Evolutionary conservation across 345 rosid species (phyloP).

Genomic region (Corchorus olitorius): DNA sequence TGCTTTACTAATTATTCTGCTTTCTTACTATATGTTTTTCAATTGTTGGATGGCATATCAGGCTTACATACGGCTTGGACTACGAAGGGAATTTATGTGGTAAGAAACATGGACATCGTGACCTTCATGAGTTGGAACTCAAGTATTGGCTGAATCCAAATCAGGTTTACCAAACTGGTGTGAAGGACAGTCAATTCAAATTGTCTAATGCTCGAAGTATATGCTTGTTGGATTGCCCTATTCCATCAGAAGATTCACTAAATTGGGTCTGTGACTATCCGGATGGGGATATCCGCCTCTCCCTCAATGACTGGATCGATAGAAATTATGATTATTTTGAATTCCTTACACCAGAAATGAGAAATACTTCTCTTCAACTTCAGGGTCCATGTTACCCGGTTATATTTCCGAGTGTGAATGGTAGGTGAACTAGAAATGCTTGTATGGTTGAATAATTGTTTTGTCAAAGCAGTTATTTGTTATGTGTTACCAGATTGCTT

Average conservation of each 20-base stretch:
- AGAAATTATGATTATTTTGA: slow-evolving; percentile 90
- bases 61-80: slow-evolving; percentile 96
- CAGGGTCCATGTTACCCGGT: slow-evolving; percentile 99
- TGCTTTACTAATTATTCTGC: background rate
- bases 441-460: slow-evolving; percentile 13
- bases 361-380: slow-evolving; percentile 88
- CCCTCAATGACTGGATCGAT: slow-evolving; percentile 81
- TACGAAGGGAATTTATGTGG: slow-evolving; percentile 97
- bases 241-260: slow-evolving; percentile 73
- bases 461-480: background rate
- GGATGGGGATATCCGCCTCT: slow-evolving; percentile 85
- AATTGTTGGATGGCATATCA: slow-evolving; percentile 33
- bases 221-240: slow-evolving; percentile 91
- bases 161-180: slow-evolving; percentile 92
- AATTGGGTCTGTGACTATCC: slow-evolving; percentile 99
- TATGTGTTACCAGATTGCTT: background rate
- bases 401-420: slow-evolving; percentile 87
- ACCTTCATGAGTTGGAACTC: slow-evolving; percentile 76
- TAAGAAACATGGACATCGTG: slow-evolving; percentile 73
- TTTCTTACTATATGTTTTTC: background rate
- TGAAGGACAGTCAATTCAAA: slow-evolving; percentile 72
- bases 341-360: slow-evolving; percentile 89
- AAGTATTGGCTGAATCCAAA: slow-evolving; percentile 92
- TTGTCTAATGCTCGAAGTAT: slow-evolving; percentile 80
- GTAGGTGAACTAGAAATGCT: slow-evolving; percentile 36